A percentile compares a stretch with the other conserved stretches of the same genome.
Conservation (phyloP, 495 filamentous ascomycete species). For the Penicilliopsis zonata region DNA sequence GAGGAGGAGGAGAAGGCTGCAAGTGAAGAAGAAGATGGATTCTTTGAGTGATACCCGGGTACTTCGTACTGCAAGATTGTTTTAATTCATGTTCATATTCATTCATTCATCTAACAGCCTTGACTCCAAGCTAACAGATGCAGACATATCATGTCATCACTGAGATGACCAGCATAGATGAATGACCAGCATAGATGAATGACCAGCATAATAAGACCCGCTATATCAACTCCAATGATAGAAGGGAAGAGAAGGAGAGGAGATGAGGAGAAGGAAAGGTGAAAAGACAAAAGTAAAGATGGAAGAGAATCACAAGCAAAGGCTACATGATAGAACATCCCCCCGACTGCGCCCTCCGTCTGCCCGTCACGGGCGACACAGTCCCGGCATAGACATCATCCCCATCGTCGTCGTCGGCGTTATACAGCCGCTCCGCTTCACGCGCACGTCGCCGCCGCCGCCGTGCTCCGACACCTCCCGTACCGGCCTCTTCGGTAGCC, state of each 20-base stretch:
- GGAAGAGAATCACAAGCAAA: not conserved
- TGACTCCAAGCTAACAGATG: not conserved
- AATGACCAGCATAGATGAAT: not conserved
- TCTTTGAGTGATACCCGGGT: conserved; percentile 19
- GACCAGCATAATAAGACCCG: not conserved
- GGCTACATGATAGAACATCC: conserved; percentile 44
- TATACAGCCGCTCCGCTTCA: conserved; percentile 61
- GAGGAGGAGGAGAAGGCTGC: conserved; percentile 11
- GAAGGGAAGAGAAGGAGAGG: not conserved
- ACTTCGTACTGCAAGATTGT: too few relatives aligned
- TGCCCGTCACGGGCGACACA: conserved; percentile 12
- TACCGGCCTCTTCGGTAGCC: conserved; percentile 71
- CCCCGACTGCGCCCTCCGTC: conserved; percentile 43
- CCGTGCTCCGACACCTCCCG: conserved; percentile 49
- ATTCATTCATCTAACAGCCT: too few relatives aligned
- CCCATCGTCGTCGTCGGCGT: conserved; percentile 66
- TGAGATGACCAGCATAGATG: not conserved
- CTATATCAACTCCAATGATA: not conserved
- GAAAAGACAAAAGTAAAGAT: not conserved
- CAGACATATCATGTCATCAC: not conserved
- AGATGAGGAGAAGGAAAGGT: conserved; percentile 1
- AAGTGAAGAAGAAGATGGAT: conserved; percentile 43
- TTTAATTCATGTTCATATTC: too few relatives aligned
- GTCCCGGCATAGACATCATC: conserved; percentile 23
- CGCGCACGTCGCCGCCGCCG: conserved; percentile 62